phyloP scores from a whole-genome alignment of 1,284 basidiomycete species.

The Ceratobasidium sp. region DNA sequence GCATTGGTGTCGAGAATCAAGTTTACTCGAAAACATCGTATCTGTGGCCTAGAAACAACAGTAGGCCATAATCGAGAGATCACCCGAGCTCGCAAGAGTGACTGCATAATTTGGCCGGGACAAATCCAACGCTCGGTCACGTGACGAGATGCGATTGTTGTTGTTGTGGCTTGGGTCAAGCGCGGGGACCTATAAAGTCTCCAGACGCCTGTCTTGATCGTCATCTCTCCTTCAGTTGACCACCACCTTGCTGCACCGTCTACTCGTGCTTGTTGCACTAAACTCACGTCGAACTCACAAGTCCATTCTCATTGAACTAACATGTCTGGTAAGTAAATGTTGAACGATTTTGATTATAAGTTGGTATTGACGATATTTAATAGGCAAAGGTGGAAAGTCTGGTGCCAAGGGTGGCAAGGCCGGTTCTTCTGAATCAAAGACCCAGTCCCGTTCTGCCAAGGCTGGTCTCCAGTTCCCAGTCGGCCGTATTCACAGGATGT shows the following conservation, averaged over 20 bases:
- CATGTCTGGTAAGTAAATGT: conserved; percentile 36
- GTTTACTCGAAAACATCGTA: not conserved
- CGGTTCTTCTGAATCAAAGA: conserved; percentile 51
- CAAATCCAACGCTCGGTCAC: conserved; percentile 49
- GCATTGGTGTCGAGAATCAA: not conserved
- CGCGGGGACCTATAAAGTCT: conserved; percentile 38
- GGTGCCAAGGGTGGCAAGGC: conserved; percentile 53
- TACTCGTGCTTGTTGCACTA: conserved; percentile 1
- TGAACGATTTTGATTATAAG: not conserved
- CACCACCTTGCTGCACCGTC: conserved; percentile 4
- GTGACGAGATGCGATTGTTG: conserved; percentile 26
- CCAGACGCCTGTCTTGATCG: not conserved
- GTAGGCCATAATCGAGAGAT: not conserved
- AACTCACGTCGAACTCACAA: not conserved
- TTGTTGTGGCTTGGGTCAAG: conserved; percentile 37
- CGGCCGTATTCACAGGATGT: conserved; percentile 51
- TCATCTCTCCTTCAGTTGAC: conserved; percentile 15
- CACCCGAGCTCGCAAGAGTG: not conserved
- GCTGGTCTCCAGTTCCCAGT: conserved; percentile 52
- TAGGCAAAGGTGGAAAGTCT: conserved; percentile 47
- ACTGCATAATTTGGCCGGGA: conserved; percentile 27
- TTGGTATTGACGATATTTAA: not conserved
- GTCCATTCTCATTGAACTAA: conserved; percentile 12
- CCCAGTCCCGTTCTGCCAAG: conserved; percentile 49
- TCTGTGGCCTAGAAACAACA: not conserved